Conservation (phyloP, 176 grass and related monocot species). For the Poa pratensis region DNA sequence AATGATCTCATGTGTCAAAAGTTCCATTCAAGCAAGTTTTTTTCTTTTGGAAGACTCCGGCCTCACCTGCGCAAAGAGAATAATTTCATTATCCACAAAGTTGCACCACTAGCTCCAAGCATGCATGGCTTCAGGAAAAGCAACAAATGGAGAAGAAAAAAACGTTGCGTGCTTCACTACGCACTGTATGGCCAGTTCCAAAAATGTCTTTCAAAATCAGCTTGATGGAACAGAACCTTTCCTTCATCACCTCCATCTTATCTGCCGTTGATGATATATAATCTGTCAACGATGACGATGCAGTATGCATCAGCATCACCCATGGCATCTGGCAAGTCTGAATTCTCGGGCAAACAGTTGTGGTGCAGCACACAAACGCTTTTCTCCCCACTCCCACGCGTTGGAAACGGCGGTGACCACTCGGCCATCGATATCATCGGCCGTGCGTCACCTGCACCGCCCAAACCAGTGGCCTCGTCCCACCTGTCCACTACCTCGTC, state of each 20-base stretch:
- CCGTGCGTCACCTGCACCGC: background rate
- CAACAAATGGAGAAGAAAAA: background rate
- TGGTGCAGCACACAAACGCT: background rate
- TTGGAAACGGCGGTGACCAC: background rate
- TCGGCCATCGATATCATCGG: no score
- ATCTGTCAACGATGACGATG: background rate
- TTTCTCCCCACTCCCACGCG: no score
- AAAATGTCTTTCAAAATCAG: background rate
- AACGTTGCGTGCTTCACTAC: background rate
- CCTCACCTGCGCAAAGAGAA: background rate
- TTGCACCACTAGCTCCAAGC: background rate
- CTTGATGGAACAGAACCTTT: background rate
- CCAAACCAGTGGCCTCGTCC: constrained; percentile 13
- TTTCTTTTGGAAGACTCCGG: no score
- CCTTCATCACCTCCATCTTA: background rate
- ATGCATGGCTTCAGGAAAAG: background rate
- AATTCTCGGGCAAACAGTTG: background rate
- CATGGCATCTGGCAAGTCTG: background rate
- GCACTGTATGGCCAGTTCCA: background rate
- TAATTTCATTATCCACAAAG: background rate
- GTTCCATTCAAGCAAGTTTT: background rate
- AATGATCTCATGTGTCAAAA: no score
- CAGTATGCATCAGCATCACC: no score
- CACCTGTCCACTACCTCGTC: constrained; percentile 3
- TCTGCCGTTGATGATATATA: background rate